These are phyloP conservation scores for Solioccasus polychromus DNA, from an alignment of 768 basidiomycete genomes.

Conservation along the genomic window DNA sequence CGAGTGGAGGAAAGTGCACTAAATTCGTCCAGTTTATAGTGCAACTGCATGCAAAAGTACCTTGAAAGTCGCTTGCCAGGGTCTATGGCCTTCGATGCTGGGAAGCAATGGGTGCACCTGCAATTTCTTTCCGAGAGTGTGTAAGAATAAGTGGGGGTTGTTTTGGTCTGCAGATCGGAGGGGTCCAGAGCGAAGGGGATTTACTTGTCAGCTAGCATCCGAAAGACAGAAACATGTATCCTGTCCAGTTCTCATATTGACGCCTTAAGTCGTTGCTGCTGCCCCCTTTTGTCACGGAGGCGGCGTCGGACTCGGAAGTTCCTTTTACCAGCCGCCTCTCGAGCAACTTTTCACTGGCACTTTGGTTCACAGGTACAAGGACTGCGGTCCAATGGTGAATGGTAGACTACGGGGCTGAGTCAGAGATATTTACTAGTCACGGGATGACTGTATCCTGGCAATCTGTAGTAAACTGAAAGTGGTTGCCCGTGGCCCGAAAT, in stretches of 20 bases:
- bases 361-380: constrained; percentile 14
- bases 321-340: constrained; percentile 45
- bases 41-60: constrained; percentile 52
- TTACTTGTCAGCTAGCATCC: constrained; percentile 90
- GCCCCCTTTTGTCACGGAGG: constrained; percentile 7
- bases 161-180: constrained; percentile 66
- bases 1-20: constrained; percentile 25
- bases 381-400: constrained; percentile 4
- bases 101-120: constrained; percentile 53
- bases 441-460: too few species aligned
- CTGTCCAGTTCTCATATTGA: constrained; percentile 69
- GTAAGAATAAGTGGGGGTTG: too few species aligned
- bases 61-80: constrained; percentile 70
- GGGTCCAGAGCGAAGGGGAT: constrained; percentile 64
- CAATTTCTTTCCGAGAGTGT: constrained; percentile 14
- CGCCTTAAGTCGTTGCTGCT: constrained; percentile 21
- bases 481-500: too few species aligned
- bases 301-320: constrained; percentile 5
- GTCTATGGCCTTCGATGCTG: constrained; percentile 53
- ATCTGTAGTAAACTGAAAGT: too few species aligned
- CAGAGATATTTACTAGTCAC: neutral
- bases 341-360: constrained; percentile 54
- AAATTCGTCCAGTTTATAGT: constrained; percentile 49
- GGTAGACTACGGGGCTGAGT: neutral
- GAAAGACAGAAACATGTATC: constrained; percentile 68